Evolutionary conservation across 2,329 filamentous ascomycete genomes (phyloP), one percentile per base, ranked within the genome.

Genomic region (Geosmithia putterillii): DNA sequence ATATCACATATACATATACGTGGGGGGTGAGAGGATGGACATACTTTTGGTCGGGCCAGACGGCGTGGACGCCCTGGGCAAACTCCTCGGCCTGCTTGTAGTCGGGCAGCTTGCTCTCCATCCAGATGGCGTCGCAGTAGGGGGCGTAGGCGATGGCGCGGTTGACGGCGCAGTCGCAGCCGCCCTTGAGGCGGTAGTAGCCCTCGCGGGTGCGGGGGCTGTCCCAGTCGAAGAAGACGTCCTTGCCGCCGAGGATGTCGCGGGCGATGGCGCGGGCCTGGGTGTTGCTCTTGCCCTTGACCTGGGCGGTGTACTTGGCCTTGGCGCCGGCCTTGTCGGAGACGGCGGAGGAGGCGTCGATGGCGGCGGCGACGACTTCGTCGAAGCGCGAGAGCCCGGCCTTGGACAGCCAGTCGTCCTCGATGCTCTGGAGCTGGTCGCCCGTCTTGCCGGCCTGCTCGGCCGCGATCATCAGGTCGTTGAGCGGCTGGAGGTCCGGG

Each of bases 81-180:
- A 98, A 98, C 59, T 95, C 84, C 69, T 87, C 78, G 20, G 92
- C 92, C 69, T 96, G 92, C 41, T 74, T 73, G 62, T 73, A 96
- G 62, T 96, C 90, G 39, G 92, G 92, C 52, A 95, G 73, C 70
- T 95, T 95, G 69, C 83, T 90, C 76, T 98, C 92, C 92, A 98
- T 98, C 92, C 92, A 98, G 65, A 98, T 94, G 61, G 94, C 80
- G 58, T 96, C 90, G 49, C 83, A 84, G 67, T 94, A 95, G 2
- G 92, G 90, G 0, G 86, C 90, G 59, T 94, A 96, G 6, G 90
- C 87, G 46, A 94, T 69, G 28, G 89, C 90, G 40, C 90, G 80
- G 73, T 92, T 94, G 60, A 96, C 71, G 47, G 89, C 88, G 62
- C 86, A 94, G 63, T 88, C 81, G 57, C 86, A 94, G 46, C 92